Conservation (phyloP, 2,329 filamentous ascomycete species). For the Xylariaceae sp. region DNA sequence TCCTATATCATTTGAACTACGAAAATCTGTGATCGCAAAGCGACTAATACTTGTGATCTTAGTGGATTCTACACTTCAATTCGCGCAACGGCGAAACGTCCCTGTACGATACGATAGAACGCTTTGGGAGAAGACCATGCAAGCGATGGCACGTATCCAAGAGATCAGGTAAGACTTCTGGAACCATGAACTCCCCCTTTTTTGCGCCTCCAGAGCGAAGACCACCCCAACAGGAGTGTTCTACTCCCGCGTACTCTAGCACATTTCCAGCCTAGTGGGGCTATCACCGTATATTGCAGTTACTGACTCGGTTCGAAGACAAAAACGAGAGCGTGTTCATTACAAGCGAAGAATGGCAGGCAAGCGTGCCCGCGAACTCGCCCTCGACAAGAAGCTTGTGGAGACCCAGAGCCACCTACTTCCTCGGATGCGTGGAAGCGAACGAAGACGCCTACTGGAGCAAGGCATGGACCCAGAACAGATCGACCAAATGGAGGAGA, state of each 20-base stretch:
- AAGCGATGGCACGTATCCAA: conserved; percentile 79
- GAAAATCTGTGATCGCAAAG: not conserved
- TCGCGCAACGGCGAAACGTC: conserved; percentile 90
- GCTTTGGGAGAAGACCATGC: conserved; percentile 83
- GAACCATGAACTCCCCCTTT: not conserved
- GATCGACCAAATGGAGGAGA: conserved; percentile 46
- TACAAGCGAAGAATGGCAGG: conserved; percentile 94
- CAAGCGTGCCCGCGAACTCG: conserved; percentile 82
- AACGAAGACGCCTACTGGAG: conserved; percentile 59
- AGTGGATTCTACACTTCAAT: conserved; percentile 92
- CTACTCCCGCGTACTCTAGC: not conserved
- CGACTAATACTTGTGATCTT: conserved; percentile 7
- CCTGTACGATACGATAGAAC: conserved; percentile 96
- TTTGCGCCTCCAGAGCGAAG: not conserved
- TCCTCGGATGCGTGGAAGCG: conserved; percentile 71
- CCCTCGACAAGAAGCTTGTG: conserved; percentile 84
- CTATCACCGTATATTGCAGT: not conserved
- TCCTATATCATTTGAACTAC: not conserved
- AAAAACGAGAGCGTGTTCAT: conserved; percentile 85
- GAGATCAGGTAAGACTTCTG: conserved; percentile 26
- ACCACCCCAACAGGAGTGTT: not conserved
- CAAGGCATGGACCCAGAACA: conserved; percentile 42
- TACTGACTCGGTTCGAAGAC: conserved; percentile 29
- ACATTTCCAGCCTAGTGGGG: not conserved
- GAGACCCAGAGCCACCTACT: conserved; percentile 92